Conservation (phyloP, 2,329 filamentous ascomycete genomes). For the Exophiala spinifera region DNA sequence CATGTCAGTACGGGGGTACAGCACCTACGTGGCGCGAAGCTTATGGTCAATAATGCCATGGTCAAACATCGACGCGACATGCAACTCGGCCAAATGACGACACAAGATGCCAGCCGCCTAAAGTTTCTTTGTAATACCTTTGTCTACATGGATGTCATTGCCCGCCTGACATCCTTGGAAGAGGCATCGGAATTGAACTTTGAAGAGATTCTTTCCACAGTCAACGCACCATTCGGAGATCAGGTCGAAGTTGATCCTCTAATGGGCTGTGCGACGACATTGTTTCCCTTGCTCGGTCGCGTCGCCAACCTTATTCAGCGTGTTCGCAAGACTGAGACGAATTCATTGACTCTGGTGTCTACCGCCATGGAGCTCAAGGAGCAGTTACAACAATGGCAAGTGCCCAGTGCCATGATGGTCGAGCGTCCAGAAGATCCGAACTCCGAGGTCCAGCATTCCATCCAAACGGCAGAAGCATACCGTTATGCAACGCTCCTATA, state of each 20-base stretch:
- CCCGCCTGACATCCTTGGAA: constrained; percentile 62
- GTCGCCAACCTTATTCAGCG: constrained; percentile 65
- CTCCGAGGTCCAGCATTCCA: constrained; percentile 60
- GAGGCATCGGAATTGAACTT: constrained; percentile 57
- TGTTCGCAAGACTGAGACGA: constrained; percentile 54
- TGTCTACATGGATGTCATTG: constrained; percentile 72
- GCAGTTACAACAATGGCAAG: constrained; percentile 59
- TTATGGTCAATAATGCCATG: constrained; percentile 60
- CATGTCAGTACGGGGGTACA: constrained; percentile 67
- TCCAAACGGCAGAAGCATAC: constrained; percentile 66
- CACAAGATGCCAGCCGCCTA: constrained; percentile 45
- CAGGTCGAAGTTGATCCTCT: constrained; percentile 64
- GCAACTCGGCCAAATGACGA: constrained; percentile 28
- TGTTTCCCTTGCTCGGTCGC: constrained; percentile 66
- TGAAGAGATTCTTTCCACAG: constrained; percentile 43
- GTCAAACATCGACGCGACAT: constrained; percentile 41
- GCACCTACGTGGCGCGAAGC: constrained; percentile 65
- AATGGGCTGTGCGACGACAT: constrained; percentile 65
- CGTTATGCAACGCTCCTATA: constrained; percentile 65
- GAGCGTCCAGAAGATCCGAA: constrained; percentile 63
- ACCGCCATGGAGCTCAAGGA: constrained; percentile 61
- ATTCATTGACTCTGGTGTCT: constrained; percentile 59
- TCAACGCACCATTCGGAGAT: constrained; percentile 38
- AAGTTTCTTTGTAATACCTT: constrained; percentile 69
- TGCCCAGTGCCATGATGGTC: constrained; percentile 51